These are phyloP conservation scores for Anthracocystis panici-leucophaei DNA, from an alignment of 1,284 basidiomycete species.

Conservation along the genomic window DNA sequence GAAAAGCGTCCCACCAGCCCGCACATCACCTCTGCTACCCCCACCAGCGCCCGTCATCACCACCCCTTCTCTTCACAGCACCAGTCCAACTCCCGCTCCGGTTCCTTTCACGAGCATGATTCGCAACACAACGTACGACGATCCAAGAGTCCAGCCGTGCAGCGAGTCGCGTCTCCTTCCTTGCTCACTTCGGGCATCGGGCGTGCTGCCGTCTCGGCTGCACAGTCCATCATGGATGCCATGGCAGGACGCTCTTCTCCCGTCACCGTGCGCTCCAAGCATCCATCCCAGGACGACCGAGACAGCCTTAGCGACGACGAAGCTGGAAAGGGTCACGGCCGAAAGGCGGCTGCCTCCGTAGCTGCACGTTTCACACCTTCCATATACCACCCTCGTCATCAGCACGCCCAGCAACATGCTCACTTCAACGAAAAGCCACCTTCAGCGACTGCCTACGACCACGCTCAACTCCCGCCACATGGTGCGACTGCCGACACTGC, in stretches of 20 bases:
- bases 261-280: slow-evolving; percentile 20
- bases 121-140: slow-evolving; percentile 13
- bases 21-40: slow-evolving; percentile 54
- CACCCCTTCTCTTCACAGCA: slow-evolving; percentile 22
- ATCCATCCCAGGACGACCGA: slow-evolving; percentile 16
- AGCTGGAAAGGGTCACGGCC: slow-evolving; percentile 58
- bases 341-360: slow-evolving; percentile 31
- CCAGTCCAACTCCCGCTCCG: slow-evolving; percentile 19
- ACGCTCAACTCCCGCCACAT: slow-evolving; percentile 16
- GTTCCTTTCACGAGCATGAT: slow-evolving; percentile 36
- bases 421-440: slow-evolving; percentile 17
- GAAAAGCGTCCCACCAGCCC: slow-evolving; percentile 57
- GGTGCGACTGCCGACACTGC: slow-evolving; percentile 25
- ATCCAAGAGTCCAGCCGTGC: slow-evolving; percentile 17
- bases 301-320: slow-evolving; percentile 56
- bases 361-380: slow-evolving; percentile 52
- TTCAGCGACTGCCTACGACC: slow-evolving; percentile 14
- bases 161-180: slow-evolving; percentile 41
- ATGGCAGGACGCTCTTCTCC: slow-evolving; percentile 56
- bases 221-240: slow-evolving; percentile 60
- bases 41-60: slow-evolving; percentile 46
- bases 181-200: slow-evolving; percentile 48
- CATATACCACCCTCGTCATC: slow-evolving; percentile 24
- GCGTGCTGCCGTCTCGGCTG: slow-evolving; percentile 52
- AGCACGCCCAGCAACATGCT: slow-evolving; percentile 17